Evolutionary conservation across 768 basidiomycete species (phyloP).

Genomic region (Suillus bovinus): DNA sequence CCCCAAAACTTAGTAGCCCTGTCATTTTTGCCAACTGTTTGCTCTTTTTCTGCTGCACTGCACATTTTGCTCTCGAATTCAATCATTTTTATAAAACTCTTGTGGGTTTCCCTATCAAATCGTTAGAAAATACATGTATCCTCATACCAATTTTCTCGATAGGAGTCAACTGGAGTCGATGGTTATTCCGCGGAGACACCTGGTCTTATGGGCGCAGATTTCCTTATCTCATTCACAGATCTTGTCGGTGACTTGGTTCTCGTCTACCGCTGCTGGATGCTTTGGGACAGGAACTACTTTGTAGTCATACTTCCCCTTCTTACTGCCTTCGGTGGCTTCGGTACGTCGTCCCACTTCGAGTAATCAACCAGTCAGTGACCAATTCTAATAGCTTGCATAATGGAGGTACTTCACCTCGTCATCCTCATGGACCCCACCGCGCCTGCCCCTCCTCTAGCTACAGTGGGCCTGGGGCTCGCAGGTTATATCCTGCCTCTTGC

Average conservation of each 20-base stretch:
- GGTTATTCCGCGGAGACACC: conserved; percentile 32
- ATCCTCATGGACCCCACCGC: conserved; percentile 28
- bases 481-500: conserved; percentile 40
- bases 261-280: conserved; percentile 43
- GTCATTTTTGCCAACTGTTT: conserved; percentile 30
- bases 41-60: conserved; percentile 35
- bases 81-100: conserved; percentile 33
- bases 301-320: conserved; percentile 37
- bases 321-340: conserved; percentile 32
- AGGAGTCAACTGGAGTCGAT: conserved; percentile 30
- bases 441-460: conserved; percentile 34
- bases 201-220: conserved; percentile 33
- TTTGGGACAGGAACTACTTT: conserved; percentile 38
- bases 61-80: conserved; percentile 37
- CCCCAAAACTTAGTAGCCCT: conserved; percentile 20
- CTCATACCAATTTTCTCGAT: conserved; percentile 2
- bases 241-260: conserved; percentile 37
- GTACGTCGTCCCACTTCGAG: conserved; percentile 24
- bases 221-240: conserved; percentile 38
- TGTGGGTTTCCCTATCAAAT: conserved; percentile 22
- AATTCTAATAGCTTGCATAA: conserved; percentile 29
- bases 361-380: neutral
- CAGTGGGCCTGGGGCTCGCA: conserved; percentile 39
- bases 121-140: conserved; percentile 6
- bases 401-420: conserved; percentile 30